Evolutionary conservation across 1,284 basidiomycete genomes (phyloP).

Genomic region (Vanrija sp.): DNA sequence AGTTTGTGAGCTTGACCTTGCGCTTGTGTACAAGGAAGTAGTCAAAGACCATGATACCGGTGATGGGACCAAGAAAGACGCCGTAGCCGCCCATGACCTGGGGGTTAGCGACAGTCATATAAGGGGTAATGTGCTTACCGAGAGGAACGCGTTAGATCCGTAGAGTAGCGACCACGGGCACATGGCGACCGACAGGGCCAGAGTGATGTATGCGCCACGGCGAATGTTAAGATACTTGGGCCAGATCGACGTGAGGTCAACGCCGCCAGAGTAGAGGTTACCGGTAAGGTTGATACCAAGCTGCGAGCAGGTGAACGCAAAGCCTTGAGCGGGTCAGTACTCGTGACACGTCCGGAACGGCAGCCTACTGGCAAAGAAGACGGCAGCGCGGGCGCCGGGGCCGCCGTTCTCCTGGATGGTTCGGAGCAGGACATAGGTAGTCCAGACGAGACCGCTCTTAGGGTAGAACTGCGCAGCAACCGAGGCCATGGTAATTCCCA

Average conservation of each 20-base stretch:
- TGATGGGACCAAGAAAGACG: constrained; percentile 46
- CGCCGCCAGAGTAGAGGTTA: constrained; percentile 47
- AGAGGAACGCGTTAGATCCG: constrained; percentile 42
- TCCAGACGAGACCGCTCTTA: constrained; percentile 42
- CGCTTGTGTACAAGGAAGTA: constrained; percentile 48
- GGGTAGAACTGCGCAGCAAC: constrained; percentile 43
- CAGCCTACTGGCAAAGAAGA: constrained; percentile 42
- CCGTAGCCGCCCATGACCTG: constrained; percentile 41
- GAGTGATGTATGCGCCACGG: constrained; percentile 36
- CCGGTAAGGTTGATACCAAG: constrained; percentile 47
- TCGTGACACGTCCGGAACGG: neutral
- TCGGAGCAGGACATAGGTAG: constrained; percentile 44
- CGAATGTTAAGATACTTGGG: constrained; percentile 51
- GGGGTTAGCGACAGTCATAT: neutral
- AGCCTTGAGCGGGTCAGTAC: constrained; percentile 16
- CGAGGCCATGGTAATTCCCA: constrained; percentile 49
- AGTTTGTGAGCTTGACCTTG: constrained; percentile 39
- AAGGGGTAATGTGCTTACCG: constrained; percentile 22
- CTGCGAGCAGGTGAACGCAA: constrained; percentile 45
- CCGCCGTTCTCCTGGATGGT: constrained; percentile 38
- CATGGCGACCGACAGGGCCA: constrained; percentile 38
- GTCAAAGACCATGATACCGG: constrained; percentile 48
- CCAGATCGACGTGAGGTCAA: constrained; percentile 48
- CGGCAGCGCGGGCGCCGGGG: constrained; percentile 41
- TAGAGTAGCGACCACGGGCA: constrained; percentile 47